phyloP scores from a whole-genome alignment of 2,329 filamentous ascomycete species.

The Canariomyces notabilis region DNA sequence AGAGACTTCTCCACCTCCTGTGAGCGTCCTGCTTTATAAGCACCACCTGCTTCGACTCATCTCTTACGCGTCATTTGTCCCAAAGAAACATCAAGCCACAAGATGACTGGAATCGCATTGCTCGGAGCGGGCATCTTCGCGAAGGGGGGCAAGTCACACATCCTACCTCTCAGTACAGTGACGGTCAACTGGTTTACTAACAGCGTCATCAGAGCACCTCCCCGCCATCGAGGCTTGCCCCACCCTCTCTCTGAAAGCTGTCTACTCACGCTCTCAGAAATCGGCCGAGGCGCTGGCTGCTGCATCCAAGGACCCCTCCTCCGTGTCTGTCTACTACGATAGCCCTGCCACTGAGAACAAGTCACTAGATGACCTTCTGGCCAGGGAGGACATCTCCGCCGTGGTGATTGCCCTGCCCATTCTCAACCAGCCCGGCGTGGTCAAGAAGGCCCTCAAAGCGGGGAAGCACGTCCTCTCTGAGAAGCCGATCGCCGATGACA shows the following conservation, averaged over 20 bases:
- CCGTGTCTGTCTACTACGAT: constrained; percentile 52
- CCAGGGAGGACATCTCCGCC: constrained; percentile 48
- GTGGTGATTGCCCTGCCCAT: constrained; percentile 62
- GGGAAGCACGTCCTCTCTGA: constrained; percentile 67
- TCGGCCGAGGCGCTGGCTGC: constrained; percentile 46
- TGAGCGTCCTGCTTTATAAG: too few species aligned
- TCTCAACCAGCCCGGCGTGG: constrained; percentile 51
- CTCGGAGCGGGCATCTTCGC: constrained; percentile 35
- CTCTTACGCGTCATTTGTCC: too few species aligned
- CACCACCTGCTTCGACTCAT: too few species aligned
- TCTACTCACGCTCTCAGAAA: constrained; percentile 59
- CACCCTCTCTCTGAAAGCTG: constrained; percentile 52
- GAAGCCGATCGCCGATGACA: constrained; percentile 61
- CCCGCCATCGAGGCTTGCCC: constrained; percentile 55
- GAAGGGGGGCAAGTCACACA: constrained; percentile 20
- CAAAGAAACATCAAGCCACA: constrained; percentile 10
- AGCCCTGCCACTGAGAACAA: constrained; percentile 42
- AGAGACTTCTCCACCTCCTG: too few species aligned
- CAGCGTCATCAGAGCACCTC: constrained; percentile 26
- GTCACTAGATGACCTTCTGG: constrained; percentile 47
- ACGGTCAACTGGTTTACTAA: not conserved
- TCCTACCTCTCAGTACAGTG: not conserved
- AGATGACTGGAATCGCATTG: constrained; percentile 30
- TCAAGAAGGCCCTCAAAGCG: constrained; percentile 54
- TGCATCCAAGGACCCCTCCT: constrained; percentile 18